Conservation (phyloP, 257 asterid genomes). For the Przewalskia tangutica region DNA sequence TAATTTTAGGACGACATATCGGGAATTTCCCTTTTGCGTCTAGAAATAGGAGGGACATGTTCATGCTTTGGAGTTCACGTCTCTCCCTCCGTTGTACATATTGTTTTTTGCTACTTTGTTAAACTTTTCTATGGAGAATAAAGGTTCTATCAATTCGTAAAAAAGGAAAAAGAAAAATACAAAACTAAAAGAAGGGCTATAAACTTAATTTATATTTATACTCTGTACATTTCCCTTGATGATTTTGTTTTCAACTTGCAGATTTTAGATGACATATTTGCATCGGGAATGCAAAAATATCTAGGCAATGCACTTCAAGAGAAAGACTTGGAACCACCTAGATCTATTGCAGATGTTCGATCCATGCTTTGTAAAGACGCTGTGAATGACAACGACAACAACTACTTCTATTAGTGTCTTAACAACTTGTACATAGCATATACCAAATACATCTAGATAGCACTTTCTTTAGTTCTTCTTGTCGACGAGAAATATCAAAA, state of each 20-base stretch:
- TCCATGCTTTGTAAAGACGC: conserved; percentile 82
- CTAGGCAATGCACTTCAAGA: conserved; percentile 70
- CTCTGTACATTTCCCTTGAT: neutral
- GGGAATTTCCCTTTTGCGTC: neutral
- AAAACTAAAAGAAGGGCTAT: neutral
- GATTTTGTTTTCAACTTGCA: conserved; percentile 9
- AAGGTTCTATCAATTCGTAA: neutral
- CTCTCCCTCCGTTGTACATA: neutral
- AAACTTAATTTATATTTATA: neutral
- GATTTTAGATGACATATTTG: conserved; percentile 78
- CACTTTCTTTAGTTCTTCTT: neutral
- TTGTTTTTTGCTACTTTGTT: neutral
- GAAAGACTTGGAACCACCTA: conserved; percentile 75
- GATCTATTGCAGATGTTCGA: conserved; percentile 64
- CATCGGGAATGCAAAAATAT: conserved; percentile 73
- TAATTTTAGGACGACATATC: neutral
- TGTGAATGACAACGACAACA: conserved; percentile 46
- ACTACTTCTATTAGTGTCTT: conserved; percentile 44
- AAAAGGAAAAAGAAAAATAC: no score
- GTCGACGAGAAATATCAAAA: neutral
- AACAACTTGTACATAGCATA: neutral
- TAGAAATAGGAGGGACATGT: neutral
- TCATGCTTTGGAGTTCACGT: neutral
- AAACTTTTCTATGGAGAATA: neutral
- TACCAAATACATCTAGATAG: neutral